A percentile compares a stretch with the other conserved stretches of the same genome.
These are phyloP conservation scores for Dothistroma pini DNA, from an alignment of 2,329 filamentous ascomycete genomes.

Conservation along the genomic window DNA sequence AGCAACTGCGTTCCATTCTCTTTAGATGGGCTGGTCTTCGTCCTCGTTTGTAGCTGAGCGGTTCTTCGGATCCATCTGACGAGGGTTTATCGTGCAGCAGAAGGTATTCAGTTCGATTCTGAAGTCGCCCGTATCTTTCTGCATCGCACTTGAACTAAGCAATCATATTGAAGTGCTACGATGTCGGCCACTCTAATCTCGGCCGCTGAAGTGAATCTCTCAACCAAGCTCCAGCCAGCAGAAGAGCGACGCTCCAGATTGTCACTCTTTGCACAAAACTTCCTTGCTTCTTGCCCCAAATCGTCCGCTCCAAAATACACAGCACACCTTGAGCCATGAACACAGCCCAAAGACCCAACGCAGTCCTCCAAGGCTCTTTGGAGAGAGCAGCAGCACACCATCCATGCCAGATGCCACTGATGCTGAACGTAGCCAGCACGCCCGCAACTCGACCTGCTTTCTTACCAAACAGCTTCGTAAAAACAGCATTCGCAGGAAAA, in stretches of 20 bases:
- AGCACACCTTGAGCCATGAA: constrained; percentile 20
- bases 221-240: constrained; percentile 13
- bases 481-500: constrained; percentile 6
- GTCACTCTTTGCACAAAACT: constrained; percentile 12
- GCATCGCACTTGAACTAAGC: no score
- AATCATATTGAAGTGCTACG: no score
- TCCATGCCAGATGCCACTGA: constrained; percentile 25
- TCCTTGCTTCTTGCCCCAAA: constrained; percentile 14
- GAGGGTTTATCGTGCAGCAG: no score
- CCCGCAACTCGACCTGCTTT: constrained; percentile 5
- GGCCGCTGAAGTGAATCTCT: neutral
- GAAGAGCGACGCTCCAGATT: constrained; percentile 11
- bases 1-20: no score
- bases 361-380: constrained; percentile 12
- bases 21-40: no score
- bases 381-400: constrained; percentile 16
- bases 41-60: no score
- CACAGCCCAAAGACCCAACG: constrained; percentile 15
- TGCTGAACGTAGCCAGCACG: constrained; percentile 19
- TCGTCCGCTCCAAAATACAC: constrained; percentile 13
- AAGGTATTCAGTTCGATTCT: no score
- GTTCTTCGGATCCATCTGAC: no score
- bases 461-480: constrained; percentile 4
- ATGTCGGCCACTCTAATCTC: neutral
- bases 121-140: no score